Conservation (phyloP, 164 flowering plant species). For the Nelumbo lutea region DNA sequence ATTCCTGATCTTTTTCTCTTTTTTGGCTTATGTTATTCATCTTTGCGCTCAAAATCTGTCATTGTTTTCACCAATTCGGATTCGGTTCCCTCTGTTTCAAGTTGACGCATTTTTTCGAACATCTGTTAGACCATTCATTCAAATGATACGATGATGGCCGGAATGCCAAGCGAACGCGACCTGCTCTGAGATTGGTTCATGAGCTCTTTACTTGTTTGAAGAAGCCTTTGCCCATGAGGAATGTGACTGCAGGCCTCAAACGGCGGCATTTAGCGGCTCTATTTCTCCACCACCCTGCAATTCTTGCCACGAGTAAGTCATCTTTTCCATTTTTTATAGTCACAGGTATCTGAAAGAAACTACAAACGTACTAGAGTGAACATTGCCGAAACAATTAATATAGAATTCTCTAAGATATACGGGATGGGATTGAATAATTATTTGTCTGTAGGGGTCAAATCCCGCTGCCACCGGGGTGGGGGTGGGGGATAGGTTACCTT, state of each 20-base stretch:
- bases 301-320: conserved; percentile 18
- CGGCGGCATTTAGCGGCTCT: conserved; percentile 18
- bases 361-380: neutral
- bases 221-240: conserved; percentile 31
- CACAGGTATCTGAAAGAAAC: neutral
- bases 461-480: no score
- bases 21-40: no score
- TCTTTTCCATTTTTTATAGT: neutral
- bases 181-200: neutral
- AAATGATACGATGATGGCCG: no score
- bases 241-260: conserved; percentile 24
- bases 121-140: neutral
- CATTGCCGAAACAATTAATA: neutral
- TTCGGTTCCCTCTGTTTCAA: no score
- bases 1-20: no score
- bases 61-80: no score
- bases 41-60: no score
- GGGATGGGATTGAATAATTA: no score
- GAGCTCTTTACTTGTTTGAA: neutral
- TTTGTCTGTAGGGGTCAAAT: no score
- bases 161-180: neutral
- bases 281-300: conserved; percentile 18
- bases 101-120: conserved; percentile 13
- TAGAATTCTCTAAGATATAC: neutral
- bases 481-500: no score